A percentile compares a stretch with the other conserved stretches of the same genome.
Conservation (phyloP, 768 basidiomycete species). For the Trametes cingulata region DNA sequence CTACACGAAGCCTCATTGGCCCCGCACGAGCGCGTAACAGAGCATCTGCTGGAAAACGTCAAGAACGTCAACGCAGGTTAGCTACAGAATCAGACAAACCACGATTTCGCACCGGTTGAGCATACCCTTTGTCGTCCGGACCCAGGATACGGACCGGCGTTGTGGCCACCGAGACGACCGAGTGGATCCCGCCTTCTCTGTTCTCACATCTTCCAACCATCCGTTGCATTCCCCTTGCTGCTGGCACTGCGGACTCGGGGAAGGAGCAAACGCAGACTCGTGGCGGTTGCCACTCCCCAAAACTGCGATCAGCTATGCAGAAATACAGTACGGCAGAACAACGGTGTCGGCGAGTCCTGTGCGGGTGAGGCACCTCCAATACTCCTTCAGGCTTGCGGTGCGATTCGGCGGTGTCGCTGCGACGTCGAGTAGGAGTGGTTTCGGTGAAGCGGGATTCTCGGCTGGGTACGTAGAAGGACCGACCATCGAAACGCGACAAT, state of each 20-base stretch:
- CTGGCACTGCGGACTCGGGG: not conserved
- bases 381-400: no score
- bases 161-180: slow-evolving; percentile 8
- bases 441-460: no score
- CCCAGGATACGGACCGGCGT: not conserved
- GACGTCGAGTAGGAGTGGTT: no score
- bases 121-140: not conserved
- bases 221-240: not conserved
- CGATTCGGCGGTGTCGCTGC: no score
- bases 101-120: not conserved
- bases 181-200: not conserved
- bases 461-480: no score
- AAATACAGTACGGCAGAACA: no score
- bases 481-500: no score
- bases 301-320: not conserved
- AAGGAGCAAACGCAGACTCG: no score
- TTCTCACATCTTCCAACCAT: not conserved
- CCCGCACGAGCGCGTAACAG: not conserved
- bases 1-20: not conserved
- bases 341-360: no score
- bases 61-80: not conserved
- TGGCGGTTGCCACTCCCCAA: no score
- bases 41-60: not conserved
- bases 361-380: no score
- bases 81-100: slow-evolving; percentile 5